Percentiles rank a stretch among this genome's conserved stretches.
phyloP scores from a whole-genome alignment of 352 stramenopile species.

The Hyaloperonospora brassicae region DNA sequence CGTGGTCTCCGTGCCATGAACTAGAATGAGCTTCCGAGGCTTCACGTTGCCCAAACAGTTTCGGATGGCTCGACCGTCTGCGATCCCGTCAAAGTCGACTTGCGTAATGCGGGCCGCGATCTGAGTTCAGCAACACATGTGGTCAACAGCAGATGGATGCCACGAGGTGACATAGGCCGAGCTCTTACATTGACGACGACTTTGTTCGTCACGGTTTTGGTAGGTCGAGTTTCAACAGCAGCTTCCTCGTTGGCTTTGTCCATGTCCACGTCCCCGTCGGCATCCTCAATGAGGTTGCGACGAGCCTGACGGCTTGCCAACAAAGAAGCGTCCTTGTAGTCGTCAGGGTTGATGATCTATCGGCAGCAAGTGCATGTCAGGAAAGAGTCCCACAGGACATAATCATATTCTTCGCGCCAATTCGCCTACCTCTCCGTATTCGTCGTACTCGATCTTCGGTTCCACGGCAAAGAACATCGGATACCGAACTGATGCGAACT shows the following conservation, averaged over 20 bases:
- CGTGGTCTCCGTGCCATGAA: slow-evolving; percentile 76
- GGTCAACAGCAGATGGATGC: slow-evolving; percentile 1
- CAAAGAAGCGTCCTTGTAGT: slow-evolving; percentile 73
- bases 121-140: slow-evolving; percentile 19
- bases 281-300: slow-evolving; percentile 54
- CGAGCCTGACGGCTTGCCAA: slow-evolving; percentile 51
- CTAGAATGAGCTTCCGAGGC: slow-evolving; percentile 81
- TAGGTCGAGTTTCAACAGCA: slow-evolving; percentile 56
- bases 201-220: slow-evolving; percentile 72
- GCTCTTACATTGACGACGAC: slow-evolving; percentile 47
- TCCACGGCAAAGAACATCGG: slow-evolving; percentile 86
- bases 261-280: slow-evolving; percentile 63
- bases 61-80: slow-evolving; percentile 77
- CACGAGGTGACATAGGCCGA: background rate
- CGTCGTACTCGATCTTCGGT: slow-evolving; percentile 83
- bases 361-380: background rate
- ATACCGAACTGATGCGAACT: slow-evolving; percentile 78
- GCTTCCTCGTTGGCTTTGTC: slow-evolving; percentile 52
- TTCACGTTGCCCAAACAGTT: slow-evolving; percentile 87
- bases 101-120: slow-evolving; percentile 67
- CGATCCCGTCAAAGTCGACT: slow-evolving; percentile 81
- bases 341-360: slow-evolving; percentile 75
- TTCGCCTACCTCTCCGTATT: slow-evolving; percentile 69
- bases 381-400: background rate
- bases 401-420: background rate